Evolutionary conservation across 192 early-diverging fungal species (phyloP).

Genomic region (Coemansia sp.): DNA sequence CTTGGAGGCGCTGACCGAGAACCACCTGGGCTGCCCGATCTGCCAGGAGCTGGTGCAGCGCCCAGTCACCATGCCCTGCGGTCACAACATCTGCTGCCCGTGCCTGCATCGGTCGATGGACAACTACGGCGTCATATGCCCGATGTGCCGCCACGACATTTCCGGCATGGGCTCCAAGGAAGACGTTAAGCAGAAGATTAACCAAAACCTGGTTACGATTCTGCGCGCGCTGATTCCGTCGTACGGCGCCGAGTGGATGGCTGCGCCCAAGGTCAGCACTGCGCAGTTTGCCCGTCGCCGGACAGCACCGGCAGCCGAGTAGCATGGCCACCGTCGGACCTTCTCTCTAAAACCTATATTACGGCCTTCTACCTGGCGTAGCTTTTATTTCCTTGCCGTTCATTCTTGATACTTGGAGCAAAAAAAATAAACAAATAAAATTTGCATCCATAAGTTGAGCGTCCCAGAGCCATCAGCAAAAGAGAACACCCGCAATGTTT

Average conservation of each 20-base stretch:
- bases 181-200: slow-evolving; percentile 8
- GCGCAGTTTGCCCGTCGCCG: slow-evolving; percentile 19
- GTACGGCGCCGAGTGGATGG: slow-evolving; percentile 28
- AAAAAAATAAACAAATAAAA: too few relatives aligned
- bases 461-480: too few relatives aligned
- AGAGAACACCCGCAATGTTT: too few relatives aligned
- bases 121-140: slow-evolving; percentile 29
- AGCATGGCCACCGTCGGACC: too few relatives aligned
- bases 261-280: neutral
- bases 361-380: too few relatives aligned
- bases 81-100: slow-evolving; percentile 39
- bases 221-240: slow-evolving; percentile 36
- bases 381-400: too few relatives aligned
- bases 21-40: slow-evolving; percentile 33
- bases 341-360: too few relatives aligned
- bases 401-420: too few relatives aligned
- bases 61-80: slow-evolving; percentile 39
- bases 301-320: slow-evolving; percentile 1
- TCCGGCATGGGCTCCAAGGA: slow-evolving; percentile 16
- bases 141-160: slow-evolving; percentile 35
- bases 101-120: slow-evolving; percentile 33
- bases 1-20: slow-evolving; percentile 26
- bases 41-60: slow-evolving; percentile 43
- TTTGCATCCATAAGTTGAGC: too few relatives aligned
- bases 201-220: slow-evolving; percentile 33